These are phyloP conservation scores for Aspergillus hiratsukae DNA, from an alignment of 2,329 filamentous ascomycete genomes.

Conservation along the genomic window DNA sequence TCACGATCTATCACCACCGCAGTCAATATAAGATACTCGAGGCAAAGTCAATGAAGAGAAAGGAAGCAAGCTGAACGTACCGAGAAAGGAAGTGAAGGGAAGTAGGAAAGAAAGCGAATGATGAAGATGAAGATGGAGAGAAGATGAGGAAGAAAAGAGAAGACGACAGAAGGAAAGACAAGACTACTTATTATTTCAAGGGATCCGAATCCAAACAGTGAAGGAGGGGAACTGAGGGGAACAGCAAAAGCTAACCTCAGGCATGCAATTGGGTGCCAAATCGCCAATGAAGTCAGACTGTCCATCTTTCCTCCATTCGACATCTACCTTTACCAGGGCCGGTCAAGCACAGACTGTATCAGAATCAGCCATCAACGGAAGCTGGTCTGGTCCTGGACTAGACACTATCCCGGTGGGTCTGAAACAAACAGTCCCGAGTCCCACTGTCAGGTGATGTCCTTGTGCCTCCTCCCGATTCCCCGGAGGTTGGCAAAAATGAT, in stretches of 20 bases:
- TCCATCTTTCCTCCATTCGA: background rate
- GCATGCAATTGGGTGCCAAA: background rate
- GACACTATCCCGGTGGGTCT: background rate
- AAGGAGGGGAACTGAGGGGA: background rate
- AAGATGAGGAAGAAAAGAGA: constrained; percentile 2
- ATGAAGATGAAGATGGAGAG: background rate
- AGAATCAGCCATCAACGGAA: background rate
- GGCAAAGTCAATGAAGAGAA: background rate
- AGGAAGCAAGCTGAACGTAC: background rate
- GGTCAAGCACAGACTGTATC: background rate
- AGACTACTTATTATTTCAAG: background rate
- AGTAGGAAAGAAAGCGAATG: background rate
- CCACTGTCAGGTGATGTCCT: background rate
- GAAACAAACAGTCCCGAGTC: background rate
- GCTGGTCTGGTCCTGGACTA: background rate
- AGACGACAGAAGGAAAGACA: background rate
- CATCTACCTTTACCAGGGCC: too few species aligned
- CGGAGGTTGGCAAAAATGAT: background rate
- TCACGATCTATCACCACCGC: constrained; percentile 9
- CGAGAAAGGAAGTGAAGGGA: background rate
- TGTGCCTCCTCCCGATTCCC: background rate
- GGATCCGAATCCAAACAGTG: background rate
- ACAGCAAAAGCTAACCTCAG: background rate
- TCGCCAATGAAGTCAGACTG: background rate
- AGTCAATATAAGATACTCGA: background rate